Evolutionary conservation across 1,139 yeast species (phyloP).

Genomic region (Sugiyamaella grinbergsii): DNA sequence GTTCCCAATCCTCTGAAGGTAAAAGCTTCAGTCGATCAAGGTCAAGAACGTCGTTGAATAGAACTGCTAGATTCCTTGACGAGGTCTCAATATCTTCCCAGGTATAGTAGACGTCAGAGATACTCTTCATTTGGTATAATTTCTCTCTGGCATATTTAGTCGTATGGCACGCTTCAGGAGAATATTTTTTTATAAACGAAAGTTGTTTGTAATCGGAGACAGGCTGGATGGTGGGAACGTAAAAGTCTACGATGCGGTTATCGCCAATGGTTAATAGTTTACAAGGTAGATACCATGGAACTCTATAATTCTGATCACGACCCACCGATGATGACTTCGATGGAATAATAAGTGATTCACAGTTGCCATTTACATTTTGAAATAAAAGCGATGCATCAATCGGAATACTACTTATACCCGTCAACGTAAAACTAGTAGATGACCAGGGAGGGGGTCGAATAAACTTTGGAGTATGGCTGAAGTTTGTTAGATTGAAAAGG

Average conservation of each 20-base stretch:
- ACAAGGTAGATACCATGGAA: constrained; percentile 93
- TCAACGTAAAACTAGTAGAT: constrained; percentile 11
- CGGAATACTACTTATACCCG: constrained; percentile 14
- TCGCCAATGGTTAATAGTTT: constrained; percentile 54
- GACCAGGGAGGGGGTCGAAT: constrained; percentile 19
- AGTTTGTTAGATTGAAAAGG: constrained; percentile 60
- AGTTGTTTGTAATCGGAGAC: constrained; percentile 4
- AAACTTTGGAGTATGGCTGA: constrained; percentile 17
- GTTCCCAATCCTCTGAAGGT: constrained; percentile 55
- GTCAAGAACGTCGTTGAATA: constrained; percentile 81
- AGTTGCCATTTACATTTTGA: constrained; percentile 86
- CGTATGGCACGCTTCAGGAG: constrained; percentile 16
- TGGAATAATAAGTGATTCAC: constrained; percentile 68
- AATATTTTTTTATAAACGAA: constrained; percentile 7
- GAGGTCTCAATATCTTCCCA: constrained; percentile 74
- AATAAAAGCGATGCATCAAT: constrained; percentile 74
- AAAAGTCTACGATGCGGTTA: constrained; percentile 12
- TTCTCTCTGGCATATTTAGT: constrained; percentile 53
- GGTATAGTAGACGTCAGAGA: constrained; percentile 73
- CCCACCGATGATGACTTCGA: constrained; percentile 50
- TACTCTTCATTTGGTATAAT: constrained; percentile 64
- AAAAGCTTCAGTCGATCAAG: constrained; percentile 69
- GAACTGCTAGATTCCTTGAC: constrained; percentile 60
- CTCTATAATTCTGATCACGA: constrained; percentile 48
- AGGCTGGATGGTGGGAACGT: constrained; percentile 7